A percentile compares a stretch with the other conserved stretches of the same genome.
These are phyloP conservation scores for Pouteria glomerata DNA, from an alignment of 148 eudicot species.

Conservation along the genomic window DNA sequence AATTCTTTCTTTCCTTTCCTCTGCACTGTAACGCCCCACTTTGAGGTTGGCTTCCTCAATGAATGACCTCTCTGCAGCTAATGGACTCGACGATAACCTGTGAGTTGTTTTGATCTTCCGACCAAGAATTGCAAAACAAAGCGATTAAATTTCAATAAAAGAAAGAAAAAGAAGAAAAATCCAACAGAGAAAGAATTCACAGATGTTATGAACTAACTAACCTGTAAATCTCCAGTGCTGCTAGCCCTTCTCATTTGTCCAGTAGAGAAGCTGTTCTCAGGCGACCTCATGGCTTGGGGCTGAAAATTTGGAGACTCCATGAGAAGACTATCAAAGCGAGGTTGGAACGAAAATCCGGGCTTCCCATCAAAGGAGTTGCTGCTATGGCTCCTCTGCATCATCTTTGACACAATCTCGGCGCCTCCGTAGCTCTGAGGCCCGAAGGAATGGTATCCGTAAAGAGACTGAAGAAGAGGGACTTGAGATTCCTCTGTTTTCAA, in stretches of 20 bases:
- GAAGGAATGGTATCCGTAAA: constrained; percentile 16
- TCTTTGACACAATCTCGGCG: constrained; percentile 26
- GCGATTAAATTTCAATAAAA: background rate
- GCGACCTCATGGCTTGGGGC: constrained; percentile 20
- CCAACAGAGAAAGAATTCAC: no score
- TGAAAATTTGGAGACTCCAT: constrained; percentile 33
- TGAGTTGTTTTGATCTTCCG: constrained; percentile 24
- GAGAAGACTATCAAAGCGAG: constrained; percentile 39
- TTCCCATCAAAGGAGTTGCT: constrained; percentile 50
- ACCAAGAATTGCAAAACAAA: background rate
- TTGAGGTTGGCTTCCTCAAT: constrained; percentile 68
- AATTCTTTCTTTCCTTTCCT: constrained; percentile 84
- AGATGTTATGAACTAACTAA: constrained; percentile 22
- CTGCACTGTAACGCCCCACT: constrained; percentile 73
- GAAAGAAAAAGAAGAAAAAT: background rate
- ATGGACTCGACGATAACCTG: constrained; percentile 40
- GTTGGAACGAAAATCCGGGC: constrained; percentile 34
- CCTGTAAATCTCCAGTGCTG: constrained; percentile 92
- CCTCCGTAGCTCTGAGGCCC: constrained; percentile 24
- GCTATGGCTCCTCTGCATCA: constrained; percentile 69
- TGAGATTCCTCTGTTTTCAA: constrained; percentile 67
- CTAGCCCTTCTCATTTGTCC: constrained; percentile 69
- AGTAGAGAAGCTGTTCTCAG: constrained; percentile 26
- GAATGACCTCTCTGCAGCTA: constrained; percentile 37
- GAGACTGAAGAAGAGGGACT: constrained; percentile 25